Evolutionary conservation across 164 flowering plant genomes (phyloP), one percentile per base, ranked within the genome.

Genomic region (Vitis rupestris): DNA sequence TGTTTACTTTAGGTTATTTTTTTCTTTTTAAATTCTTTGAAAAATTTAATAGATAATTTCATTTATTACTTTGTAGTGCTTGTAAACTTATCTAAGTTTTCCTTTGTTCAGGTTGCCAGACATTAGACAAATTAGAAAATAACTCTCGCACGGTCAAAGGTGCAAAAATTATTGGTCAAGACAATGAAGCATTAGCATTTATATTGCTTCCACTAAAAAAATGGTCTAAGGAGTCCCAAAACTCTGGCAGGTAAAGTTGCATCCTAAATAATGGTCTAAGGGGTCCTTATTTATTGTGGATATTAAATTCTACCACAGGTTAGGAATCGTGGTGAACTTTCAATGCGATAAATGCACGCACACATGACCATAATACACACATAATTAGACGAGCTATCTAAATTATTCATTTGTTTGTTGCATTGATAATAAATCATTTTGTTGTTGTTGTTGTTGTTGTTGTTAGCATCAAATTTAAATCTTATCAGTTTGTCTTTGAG

Each of bases 101-200:
- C 69, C 31, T 64, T 13, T 74, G 50, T 71, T 70, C 86, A 96
- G 99, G 89, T 68, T 82, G 81, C 77, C 86, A 84, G 61, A 73
- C 70, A 11, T 70, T 93, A 76, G 92, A 96, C 79, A 84, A 75
- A 73, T 70, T 96, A 74, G 99, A 92, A 72, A 88, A 75, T 74
- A 89, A 81, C 63, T 93, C 98, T 23, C 89, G 91, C 44, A 87
- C 93, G 1, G 85, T 88, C 54, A 87, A 89, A 78, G 97, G 99
- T 76, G 99, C 99, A 61, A 82, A 82, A 66, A 61, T 74, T 61
- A 88, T 96, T 68, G 84, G 86, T 68, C 88, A 93, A 78, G 97
- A 96, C 72, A 85, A 74, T 72, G 91, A 92, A 80, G 85, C 91
- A 59, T 50, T 92, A 51, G 57, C 85, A 23, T 77, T 77, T 70